Evolutionary conservation across 208 protist genomes (phyloP).

Genomic region (Trypanosoma congolense): DNA sequence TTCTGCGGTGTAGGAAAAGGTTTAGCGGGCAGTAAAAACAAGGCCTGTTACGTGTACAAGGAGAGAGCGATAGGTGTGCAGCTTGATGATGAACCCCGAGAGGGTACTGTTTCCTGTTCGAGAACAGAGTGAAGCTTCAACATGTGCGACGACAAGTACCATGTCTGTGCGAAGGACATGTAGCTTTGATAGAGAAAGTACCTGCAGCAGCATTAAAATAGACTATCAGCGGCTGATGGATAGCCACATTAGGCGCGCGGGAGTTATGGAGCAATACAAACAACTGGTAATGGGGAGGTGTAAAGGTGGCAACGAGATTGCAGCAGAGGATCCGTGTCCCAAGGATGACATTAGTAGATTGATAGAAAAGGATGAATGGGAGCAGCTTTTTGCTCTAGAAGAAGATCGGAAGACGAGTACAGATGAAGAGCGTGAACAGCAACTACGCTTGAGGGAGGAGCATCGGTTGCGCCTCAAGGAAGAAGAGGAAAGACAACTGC

Average conservation of each 20-base stretch:
- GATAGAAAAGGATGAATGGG: not conserved
- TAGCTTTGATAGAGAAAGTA: slow-evolving; percentile 37
- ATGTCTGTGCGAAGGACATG: not conserved
- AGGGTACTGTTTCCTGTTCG: not conserved
- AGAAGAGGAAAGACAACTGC: too few species aligned
- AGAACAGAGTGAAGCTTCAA: not conserved
- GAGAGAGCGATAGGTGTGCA: too few species aligned
- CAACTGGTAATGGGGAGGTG: slow-evolving; percentile 40
- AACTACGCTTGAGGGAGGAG: slow-evolving; percentile 4
- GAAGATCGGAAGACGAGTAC: not conserved
- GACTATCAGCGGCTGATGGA: slow-evolving; percentile 57
- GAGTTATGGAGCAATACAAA: slow-evolving; percentile 51
- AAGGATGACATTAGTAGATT: too few species aligned
- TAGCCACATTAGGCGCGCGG: slow-evolving; percentile 35
- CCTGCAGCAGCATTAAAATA: slow-evolving; percentile 27
- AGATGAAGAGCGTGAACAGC: slow-evolving; percentile 12
- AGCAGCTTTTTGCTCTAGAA: not conserved
- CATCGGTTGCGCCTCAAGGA: not conserved
- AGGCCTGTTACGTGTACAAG: too few species aligned
- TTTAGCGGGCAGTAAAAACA: too few species aligned
- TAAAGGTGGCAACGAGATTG: slow-evolving; percentile 4
- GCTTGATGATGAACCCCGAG: too few species aligned
- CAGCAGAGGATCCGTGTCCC: too few species aligned
- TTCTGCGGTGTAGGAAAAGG: too few species aligned
- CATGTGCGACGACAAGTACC: not conserved